Base-by-base conservation (phyloP, 2,329 filamentous ascomycete genomes). In the Rachicladosporium sp. region DNA sequence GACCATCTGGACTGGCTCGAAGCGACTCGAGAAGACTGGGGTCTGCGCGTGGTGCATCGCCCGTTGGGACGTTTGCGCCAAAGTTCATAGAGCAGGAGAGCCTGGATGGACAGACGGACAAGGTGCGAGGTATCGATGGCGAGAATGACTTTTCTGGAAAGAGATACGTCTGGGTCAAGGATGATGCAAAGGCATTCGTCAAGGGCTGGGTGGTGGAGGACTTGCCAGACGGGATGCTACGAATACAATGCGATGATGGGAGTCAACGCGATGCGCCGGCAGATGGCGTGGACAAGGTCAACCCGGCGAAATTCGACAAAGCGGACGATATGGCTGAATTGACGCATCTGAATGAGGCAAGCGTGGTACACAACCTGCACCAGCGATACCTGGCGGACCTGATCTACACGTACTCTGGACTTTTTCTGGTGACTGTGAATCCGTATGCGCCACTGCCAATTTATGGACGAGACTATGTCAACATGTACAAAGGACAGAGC, bases 141-240 rank as follows among this genome's bases (percentile, higher is more conserved):
- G 89, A 95, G 57, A 96, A 95, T 60, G 91, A 98, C 69, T 96
- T 98, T 61, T 98, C 91, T 0, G 93, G 91, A 42, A 96, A 93
- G 67, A 78, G 91, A 67, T 98, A 96, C 68, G 88, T 98, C 48
- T 98, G 91, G 91, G 70, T 98, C 57, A 84, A 82, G 61, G 88
- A 98, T 64, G 71, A 84, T 1, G 75, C 88, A 54, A 73, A 74
- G 41, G 91, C 91, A 1, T 98, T 98, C 59, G 78, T 96, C 39
- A 85, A 87, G 51, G 93, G 89, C 3, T 89, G 87, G 76, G 78
- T 98, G 9, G 74, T 95, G 13, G 82, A 94, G 55, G 88, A 96
- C 48, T 65, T 82, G 37, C 74, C 68, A 2, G 74, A 67, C 36
- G 77, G 79, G 38, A 73, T 72, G 39, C 70, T 98, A 38, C 66